Base-by-base conservation (phyloP, 2,329 filamentous ascomycete genomes). In the Stagonosporopsis vannaccii region DNA sequence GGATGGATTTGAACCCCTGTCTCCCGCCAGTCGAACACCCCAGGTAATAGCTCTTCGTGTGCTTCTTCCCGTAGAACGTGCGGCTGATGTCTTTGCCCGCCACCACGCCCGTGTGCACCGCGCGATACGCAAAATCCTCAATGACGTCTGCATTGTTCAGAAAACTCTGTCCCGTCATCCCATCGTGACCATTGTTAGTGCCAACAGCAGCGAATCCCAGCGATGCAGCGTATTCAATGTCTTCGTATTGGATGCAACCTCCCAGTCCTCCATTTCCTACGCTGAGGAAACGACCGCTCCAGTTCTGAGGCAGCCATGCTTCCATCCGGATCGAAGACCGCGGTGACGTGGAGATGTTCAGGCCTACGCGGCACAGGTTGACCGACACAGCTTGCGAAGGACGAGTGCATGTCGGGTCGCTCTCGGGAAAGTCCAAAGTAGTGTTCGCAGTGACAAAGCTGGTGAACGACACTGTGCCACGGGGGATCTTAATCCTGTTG, bases 41-140 rank as follows among this genome's bases (percentile, higher is more conserved):
- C 1, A 62, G 37, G 50, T 68, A 73, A 50, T 72, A 74, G 9
- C 62, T 69, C 52, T 82, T 80, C 6, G 63, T 68, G 54, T 74
- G 70, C 3, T 65, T 57, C 25, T 71, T 59, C 1, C 69, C 67
- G 43, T 79, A 79, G 59, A 79, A 79, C 19, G 45, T 28, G 30
- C 71, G 68, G 4, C 67, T 73, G 23, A 79, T 65, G 30, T 75
- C 42, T 60, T 79, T 79, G 28, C 76, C 77, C 1, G 75, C 51
- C 20, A 54, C 48, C 15, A 59, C 59, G 20, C 58, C 59, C 11
- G 55, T 53, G 20, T 66, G 28, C 6, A 30, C 28, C 13, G 35
- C 78, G 72, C 52, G 77, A 81, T 7, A 30, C 2, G 77, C 78
- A 61, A 81, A 83, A 59, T 83, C 81, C 32, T 73, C 71, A 1